Conservation (phyloP, 305 asterid genomes). For the Rubia balearica region DNA sequence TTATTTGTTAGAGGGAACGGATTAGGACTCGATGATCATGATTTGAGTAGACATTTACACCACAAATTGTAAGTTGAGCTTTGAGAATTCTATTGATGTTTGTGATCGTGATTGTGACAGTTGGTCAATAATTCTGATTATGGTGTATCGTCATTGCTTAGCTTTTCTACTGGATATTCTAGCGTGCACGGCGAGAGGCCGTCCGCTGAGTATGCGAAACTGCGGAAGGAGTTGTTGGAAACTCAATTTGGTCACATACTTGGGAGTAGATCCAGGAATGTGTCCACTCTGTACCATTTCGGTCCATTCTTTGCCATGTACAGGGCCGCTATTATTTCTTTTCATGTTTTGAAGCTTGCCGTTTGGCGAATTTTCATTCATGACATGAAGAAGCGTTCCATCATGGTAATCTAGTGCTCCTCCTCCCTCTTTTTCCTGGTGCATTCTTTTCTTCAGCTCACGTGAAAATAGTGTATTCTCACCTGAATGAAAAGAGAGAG, state of each 20-base stretch:
- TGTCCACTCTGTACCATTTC: constrained; percentile 50
- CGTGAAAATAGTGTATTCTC: neutral
- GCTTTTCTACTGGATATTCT: constrained; percentile 67
- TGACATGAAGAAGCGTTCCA: constrained; percentile 63
- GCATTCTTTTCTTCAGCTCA: neutral
- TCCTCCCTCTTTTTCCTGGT: neutral
- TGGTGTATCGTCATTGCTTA: constrained; percentile 25
- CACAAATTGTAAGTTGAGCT: constrained; percentile 34
- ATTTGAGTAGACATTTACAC: constrained; percentile 24
- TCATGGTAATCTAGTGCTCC: constrained; percentile 52
- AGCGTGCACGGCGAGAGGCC: constrained; percentile 95
- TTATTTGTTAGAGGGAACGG: constrained; percentile 25
- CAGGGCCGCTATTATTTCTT: constrained; percentile 82
- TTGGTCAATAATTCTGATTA: constrained; percentile 6
- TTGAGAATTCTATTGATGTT: neutral
- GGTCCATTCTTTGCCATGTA: constrained; percentile 89
- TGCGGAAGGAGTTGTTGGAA: constrained; percentile 84
- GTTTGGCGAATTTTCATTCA: constrained; percentile 67
- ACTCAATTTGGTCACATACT: constrained; percentile 66
- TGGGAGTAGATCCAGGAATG: constrained; percentile 53
- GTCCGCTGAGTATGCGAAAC: constrained; percentile 88
- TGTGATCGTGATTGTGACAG: neutral
- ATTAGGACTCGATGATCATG: constrained; percentile 27
- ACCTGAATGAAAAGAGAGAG: neutral
- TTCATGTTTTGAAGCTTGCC: constrained; percentile 68